Conservation (phyloP, 768 basidiomycete genomes). For the Kwoniella botswanensis region DNA sequence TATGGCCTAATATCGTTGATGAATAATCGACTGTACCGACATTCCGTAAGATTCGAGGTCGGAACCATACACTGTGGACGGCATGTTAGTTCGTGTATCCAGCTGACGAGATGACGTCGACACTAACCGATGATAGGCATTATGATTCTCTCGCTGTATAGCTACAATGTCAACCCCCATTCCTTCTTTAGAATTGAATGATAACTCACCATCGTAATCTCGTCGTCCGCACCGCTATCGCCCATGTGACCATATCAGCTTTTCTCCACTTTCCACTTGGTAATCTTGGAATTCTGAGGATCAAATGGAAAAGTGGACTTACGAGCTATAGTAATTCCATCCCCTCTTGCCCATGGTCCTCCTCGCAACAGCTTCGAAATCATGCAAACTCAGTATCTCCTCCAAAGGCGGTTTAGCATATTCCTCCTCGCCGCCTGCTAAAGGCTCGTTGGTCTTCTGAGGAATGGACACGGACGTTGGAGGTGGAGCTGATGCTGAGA, state of each 20-base stretch:
- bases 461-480: slow-evolving; percentile 29
- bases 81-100: slow-evolving; percentile 17
- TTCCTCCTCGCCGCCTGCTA: slow-evolving; percentile 36
- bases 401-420: slow-evolving; percentile 49
- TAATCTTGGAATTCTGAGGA: background rate
- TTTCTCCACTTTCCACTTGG: too few species aligned
- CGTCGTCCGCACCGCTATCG: slow-evolving; percentile 74
- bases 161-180: slow-evolving; percentile 25
- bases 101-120: slow-evolving; percentile 19
- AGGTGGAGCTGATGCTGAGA: slow-evolving; percentile 27
- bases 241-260: slow-evolving; percentile 1
- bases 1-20: slow-evolving; percentile 77
- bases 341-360: slow-evolving; percentile 75
- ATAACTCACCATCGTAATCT: slow-evolving; percentile 68
- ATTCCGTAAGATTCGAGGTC: slow-evolving; percentile 80
- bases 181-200: background rate
- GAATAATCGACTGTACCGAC: slow-evolving; percentile 84
- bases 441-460: slow-evolving; percentile 56
- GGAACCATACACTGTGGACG: slow-evolving; percentile 83
- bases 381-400: slow-evolving; percentile 73
- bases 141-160: slow-evolving; percentile 74
- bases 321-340: slow-evolving; percentile 79
- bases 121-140: slow-evolving; percentile 81
- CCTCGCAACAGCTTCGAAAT: slow-evolving; percentile 83
- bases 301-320: background rate